A percentile compares a stretch with the other conserved stretches of the same genome.
phyloP scores from a whole-genome alignment of 2,329 filamentous ascomycete genomes.

The Colletotrichum abscissum region DNA sequence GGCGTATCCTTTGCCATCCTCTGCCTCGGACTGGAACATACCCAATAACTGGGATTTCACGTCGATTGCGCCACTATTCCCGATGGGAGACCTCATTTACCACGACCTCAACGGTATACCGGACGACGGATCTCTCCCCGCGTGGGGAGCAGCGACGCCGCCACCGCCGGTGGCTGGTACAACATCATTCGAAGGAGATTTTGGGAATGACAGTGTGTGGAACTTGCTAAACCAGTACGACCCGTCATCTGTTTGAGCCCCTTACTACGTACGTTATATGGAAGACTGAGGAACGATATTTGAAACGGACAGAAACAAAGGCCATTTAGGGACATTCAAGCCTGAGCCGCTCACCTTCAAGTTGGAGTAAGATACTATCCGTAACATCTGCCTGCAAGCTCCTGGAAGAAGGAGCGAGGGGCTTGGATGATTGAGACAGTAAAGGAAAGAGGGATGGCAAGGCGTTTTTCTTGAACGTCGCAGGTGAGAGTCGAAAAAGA shows the following conservation, averaged over 20 bases:
- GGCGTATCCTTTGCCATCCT: slow-evolving; percentile 27
- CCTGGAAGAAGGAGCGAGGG: background rate
- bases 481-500: background rate
- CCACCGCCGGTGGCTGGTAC: slow-evolving; percentile 48
- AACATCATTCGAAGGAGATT: slow-evolving; percentile 64
- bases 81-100: slow-evolving; percentile 67
- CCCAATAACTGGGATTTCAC: slow-evolving; percentile 61
- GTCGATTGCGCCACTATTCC: slow-evolving; percentile 65
- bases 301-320: slow-evolving; percentile 14
- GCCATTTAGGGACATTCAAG: background rate
- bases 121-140: slow-evolving; percentile 40
- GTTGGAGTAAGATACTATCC: background rate
- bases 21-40: slow-evolving; percentile 47
- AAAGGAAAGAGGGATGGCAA: slow-evolving; percentile 11
- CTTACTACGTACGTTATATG: background rate
- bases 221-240: slow-evolving; percentile 64
- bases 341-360: background rate
- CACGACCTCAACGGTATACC: slow-evolving; percentile 63
- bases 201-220: slow-evolving; percentile 67
- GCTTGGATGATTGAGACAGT: slow-evolving; percentile 20
- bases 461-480: background rate
- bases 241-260: slow-evolving; percentile 36
- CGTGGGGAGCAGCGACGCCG: slow-evolving; percentile 35
- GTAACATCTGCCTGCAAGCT: background rate
- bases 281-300: slow-evolving; percentile 7